Conservation (phyloP, 140 eudicot species). For the Anethum foeniculum region DNA sequence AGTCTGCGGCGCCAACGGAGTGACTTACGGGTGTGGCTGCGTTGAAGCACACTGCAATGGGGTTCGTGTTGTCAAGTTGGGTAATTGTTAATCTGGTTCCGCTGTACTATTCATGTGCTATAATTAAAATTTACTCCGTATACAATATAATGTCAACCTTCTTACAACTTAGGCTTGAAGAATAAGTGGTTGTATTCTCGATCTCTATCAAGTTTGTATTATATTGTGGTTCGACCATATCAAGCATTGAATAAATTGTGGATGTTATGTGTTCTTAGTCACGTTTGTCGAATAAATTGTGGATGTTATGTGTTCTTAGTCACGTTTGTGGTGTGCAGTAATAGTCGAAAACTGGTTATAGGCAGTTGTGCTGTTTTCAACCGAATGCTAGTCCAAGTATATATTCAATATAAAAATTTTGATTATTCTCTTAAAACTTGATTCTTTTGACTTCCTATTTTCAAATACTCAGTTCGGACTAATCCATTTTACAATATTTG, state of each 20-base stretch:
- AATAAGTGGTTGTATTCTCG: not conserved
- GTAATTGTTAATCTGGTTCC: not conserved
- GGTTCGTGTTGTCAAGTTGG: slow-evolving; percentile 3
- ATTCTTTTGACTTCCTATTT: too few species aligned
- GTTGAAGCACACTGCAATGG: slow-evolving; percentile 8
- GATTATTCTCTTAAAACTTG: too few species aligned
- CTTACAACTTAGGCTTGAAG: not conserved
- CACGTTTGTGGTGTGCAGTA: too few species aligned
- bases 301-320: too few species aligned
- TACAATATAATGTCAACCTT: not conserved
- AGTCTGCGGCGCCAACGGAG: slow-evolving; percentile 2
- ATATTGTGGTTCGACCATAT: not conserved
- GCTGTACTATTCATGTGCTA: not conserved
- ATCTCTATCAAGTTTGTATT: not conserved
- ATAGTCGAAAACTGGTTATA: too few species aligned
- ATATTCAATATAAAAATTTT: too few species aligned
- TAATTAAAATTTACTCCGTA: not conserved
- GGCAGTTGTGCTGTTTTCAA: too few species aligned
- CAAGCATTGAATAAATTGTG: not conserved
- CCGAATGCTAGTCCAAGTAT: too few species aligned
- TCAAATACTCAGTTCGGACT: too few species aligned
- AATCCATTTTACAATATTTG: too few species aligned
- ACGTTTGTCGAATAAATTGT: too few species aligned
- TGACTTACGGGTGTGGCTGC: not conserved
- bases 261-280: not conserved